Conservation (phyloP, 2,329 filamentous ascomycete genomes). For the Alternaria rosae region DNA sequence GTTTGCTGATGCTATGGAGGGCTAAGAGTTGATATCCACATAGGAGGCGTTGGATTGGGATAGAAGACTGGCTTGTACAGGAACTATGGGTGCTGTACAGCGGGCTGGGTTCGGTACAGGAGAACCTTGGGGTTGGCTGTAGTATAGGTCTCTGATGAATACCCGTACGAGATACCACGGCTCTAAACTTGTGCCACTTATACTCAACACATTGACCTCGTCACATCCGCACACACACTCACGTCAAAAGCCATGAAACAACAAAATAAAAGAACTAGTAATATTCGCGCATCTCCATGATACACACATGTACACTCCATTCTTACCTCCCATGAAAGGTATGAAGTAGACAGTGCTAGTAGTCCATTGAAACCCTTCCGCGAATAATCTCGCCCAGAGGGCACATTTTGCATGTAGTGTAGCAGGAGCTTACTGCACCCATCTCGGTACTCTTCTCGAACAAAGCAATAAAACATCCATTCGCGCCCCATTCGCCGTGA, state of each 20-base stretch:
- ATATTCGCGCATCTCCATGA: neutral
- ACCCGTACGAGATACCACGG: neutral
- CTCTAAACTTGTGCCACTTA: neutral
- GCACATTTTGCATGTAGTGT: too few species aligned
- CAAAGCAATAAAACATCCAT: too few species aligned
- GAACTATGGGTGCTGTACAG: too few species aligned
- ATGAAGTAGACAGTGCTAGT: neutral
- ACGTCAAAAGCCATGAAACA: neutral
- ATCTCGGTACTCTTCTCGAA: too few species aligned
- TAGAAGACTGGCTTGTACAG: neutral
- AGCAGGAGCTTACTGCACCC: too few species aligned
- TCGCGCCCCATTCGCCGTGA: too few species aligned
- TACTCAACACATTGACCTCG: neutral
- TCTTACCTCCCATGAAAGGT: neutral
- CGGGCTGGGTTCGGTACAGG: neutral
- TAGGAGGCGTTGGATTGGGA: neutral
- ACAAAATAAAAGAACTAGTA: neutral
- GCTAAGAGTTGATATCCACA: neutral
- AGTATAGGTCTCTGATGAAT: neutral
- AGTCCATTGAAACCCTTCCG: too few species aligned
- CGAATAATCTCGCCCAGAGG: too few species aligned
- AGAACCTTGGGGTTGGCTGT: neutral
- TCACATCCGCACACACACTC: neutral
- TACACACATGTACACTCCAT: neutral
- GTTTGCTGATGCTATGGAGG: slow-evolving; percentile 2